Evolutionary conservation across 2,329 filamentous ascomycete genomes (phyloP).

Genomic region (Arthroderma sp.): DNA sequence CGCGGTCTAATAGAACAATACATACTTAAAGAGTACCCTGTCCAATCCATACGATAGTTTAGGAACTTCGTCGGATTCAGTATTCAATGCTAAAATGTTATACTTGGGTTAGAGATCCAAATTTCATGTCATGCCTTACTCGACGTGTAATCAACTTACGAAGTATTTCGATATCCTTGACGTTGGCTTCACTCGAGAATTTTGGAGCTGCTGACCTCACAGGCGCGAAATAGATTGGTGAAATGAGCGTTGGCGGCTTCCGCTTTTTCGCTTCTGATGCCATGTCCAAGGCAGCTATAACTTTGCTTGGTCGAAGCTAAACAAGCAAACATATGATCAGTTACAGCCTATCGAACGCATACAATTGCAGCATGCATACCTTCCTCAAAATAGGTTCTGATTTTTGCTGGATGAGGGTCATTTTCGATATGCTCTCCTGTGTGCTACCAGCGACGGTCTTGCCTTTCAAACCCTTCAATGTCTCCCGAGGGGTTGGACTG

Average conservation of each 20-base stretch:
- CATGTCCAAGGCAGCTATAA: not conserved
- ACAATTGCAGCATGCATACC: not conserved
- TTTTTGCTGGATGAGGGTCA: not conserved
- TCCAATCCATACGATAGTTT: conserved; percentile 63
- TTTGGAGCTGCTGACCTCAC: not conserved
- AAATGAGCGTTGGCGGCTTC: no score
- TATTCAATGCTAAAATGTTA: conserved; percentile 22
- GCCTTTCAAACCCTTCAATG: not conserved
- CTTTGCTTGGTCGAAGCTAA: not conserved
- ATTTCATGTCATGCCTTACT: no score
- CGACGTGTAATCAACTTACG: not conserved
- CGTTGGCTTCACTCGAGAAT: not conserved
- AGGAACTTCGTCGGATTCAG: conserved; percentile 46
- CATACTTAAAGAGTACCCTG: conserved; percentile 78
- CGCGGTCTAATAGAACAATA: not conserved
- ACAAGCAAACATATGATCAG: not conserved
- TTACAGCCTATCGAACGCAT: not conserved
- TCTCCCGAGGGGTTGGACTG: not conserved
- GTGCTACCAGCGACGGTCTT: not conserved
- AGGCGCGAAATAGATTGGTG: no score
- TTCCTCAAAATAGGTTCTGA: not conserved
- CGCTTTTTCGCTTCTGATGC: not conserved
- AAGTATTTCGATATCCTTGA: not conserved
- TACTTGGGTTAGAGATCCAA: not conserved
- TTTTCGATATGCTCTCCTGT: not conserved